phyloP scores from a whole-genome alignment of 1,139 yeast genomes.

The Pichia terricola region DNA sequence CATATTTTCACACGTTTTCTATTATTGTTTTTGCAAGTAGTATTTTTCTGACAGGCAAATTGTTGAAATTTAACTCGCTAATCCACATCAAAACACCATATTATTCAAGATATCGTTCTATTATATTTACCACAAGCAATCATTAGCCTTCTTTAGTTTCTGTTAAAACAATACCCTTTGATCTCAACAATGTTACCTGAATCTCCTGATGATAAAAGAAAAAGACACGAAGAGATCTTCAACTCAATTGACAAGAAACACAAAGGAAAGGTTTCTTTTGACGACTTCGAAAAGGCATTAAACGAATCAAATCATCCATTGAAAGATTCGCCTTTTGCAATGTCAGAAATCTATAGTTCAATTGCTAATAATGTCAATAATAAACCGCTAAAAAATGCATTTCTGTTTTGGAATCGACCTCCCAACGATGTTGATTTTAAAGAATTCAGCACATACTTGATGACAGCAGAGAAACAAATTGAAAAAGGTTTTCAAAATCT shows the following conservation, averaged over 20 bases:
- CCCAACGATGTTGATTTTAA: conserved; percentile 22
- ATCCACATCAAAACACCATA: no score
- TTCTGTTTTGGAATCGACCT: background rate
- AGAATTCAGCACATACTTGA: conserved; percentile 23
- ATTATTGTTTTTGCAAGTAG: no score
- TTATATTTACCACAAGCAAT: no score
- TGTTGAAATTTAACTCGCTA: no score
- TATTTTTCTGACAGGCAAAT: no score
- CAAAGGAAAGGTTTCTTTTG: conserved; percentile 47
- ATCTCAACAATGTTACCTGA: background rate
- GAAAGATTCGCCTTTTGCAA: conserved; percentile 52
- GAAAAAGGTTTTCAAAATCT: conserved; percentile 57
- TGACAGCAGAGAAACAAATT: conserved; percentile 39
- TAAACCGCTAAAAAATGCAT: conserved; percentile 1
- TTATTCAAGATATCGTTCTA: no score
- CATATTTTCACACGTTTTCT: no score
- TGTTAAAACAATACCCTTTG: no score
- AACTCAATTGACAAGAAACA: conserved; percentile 41
- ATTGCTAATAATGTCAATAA: conserved; percentile 14
- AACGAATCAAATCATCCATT: conserved; percentile 53
- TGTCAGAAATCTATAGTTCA: conserved; percentile 28
- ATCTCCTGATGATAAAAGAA: conserved; percentile 15
- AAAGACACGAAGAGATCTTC: conserved; percentile 28
- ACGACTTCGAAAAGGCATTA: conserved; percentile 48
- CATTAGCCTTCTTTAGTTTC: no score